Percentiles rank a stretch among this genome's conserved stretches.
phyloP scores from a whole-genome alignment of 768 basidiomycete species.

The Sistotremastrum suecicum region DNA sequence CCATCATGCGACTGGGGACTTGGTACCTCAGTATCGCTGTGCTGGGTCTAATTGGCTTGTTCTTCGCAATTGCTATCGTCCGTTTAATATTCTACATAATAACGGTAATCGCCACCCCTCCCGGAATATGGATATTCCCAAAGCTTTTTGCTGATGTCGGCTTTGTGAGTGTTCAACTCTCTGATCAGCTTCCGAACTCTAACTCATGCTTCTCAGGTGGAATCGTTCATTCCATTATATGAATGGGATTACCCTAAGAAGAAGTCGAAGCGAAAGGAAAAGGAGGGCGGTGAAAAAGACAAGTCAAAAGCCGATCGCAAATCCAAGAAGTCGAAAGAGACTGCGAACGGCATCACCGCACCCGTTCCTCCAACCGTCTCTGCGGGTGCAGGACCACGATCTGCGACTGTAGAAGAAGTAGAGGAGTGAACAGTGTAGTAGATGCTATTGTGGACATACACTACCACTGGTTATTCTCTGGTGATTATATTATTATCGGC shows the following conservation, averaged over 20 bases:
- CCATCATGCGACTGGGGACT: slow-evolving; percentile 81
- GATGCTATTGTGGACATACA: slow-evolving; percentile 17
- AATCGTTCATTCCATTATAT: slow-evolving; percentile 94
- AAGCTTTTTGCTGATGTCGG: slow-evolving; percentile 96
- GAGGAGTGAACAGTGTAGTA: slow-evolving; percentile 24
- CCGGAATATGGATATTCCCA: slow-evolving; percentile 99
- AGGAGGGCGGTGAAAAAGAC: slow-evolving; percentile 32
- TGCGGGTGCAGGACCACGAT: slow-evolving; percentile 15
- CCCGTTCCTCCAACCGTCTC: neutral
- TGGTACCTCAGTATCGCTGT: slow-evolving; percentile 89
- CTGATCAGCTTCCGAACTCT: neutral
- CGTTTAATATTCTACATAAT: slow-evolving; percentile 89
- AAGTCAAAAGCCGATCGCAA: slow-evolving; percentile 21
- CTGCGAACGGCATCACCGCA: slow-evolving; percentile 14
- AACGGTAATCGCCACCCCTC: slow-evolving; percentile 71
- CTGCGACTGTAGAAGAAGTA: slow-evolving; percentile 31
- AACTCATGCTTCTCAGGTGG: slow-evolving; percentile 44
- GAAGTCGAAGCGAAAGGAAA: slow-evolving; percentile 55
- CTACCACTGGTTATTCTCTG: slow-evolving; percentile 6
- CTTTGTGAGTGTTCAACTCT: slow-evolving; percentile 52
- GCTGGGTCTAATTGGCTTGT: slow-evolving; percentile 76
- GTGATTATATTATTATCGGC: neutral
- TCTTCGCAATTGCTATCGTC: slow-evolving; percentile 83
- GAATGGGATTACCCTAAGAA: slow-evolving; percentile 85
- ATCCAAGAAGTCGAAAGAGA: slow-evolving; percentile 17